A percentile compares a stretch with the other conserved stretches of the same genome.
phyloP scores from a whole-genome alignment of 1,284 basidiomycete genomes.

The Athelia sp. region DNA sequence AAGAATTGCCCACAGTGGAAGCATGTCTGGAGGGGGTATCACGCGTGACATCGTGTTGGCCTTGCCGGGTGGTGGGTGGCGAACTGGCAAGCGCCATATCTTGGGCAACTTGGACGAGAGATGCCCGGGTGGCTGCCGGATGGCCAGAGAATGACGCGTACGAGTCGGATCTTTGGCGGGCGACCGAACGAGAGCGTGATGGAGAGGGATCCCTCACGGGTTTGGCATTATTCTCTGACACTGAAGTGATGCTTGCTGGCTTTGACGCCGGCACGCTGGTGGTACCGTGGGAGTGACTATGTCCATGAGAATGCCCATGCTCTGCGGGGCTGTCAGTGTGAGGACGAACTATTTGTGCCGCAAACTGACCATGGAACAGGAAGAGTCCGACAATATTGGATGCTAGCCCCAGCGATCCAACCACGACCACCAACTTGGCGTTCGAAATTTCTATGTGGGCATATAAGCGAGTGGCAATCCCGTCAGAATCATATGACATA shows the following conservation, averaged over 20 bases:
- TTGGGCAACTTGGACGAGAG: constrained; percentile 83
- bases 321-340: constrained; percentile 37
- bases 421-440: constrained; percentile 84
- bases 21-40: constrained; percentile 11
- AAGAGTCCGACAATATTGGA: constrained; percentile 94
- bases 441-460: constrained; percentile 77
- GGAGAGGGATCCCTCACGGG: constrained; percentile 12
- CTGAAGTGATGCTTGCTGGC: constrained; percentile 17
- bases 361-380: constrained; percentile 83
- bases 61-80: constrained; percentile 31
- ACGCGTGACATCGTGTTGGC: constrained; percentile 7
- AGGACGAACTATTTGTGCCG: constrained; percentile 1
- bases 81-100: constrained; percentile 65
- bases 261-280: constrained; percentile 20
- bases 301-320: constrained; percentile 62
- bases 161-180: constrained; percentile 44
- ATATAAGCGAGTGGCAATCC: constrained; percentile 3
- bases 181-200: constrained; percentile 19
- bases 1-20: not conserved
- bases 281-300: constrained; percentile 27
- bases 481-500: constrained; percentile 19
- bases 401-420: constrained; percentile 85
- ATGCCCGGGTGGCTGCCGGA: constrained; percentile 85
- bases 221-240: constrained; percentile 16
- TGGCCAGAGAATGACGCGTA: constrained; percentile 74